These are phyloP conservation scores for Biscogniauxia sp. DNA, from an alignment of 2,329 filamentous ascomycete genomes.

Conservation along the genomic window DNA sequence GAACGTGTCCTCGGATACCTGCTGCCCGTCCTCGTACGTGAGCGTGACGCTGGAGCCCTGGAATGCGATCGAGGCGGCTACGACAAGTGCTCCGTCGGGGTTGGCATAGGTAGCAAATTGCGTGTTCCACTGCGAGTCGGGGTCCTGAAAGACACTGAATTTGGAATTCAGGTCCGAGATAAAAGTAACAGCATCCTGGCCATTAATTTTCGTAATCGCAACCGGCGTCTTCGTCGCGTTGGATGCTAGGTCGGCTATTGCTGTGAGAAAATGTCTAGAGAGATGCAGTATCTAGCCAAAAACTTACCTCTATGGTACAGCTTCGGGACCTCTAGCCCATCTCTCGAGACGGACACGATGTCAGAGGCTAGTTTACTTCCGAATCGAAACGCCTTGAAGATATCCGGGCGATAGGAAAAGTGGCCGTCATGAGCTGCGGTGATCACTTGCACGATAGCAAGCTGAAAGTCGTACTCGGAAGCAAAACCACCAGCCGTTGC, in stretches of 20 bases:
- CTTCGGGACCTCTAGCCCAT: constrained; percentile 57
- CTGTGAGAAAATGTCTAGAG: constrained; percentile 12
- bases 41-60: constrained; percentile 31
- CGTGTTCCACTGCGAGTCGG: constrained; percentile 51
- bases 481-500: constrained; percentile 41
- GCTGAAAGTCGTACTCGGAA: constrained; percentile 55
- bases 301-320: constrained; percentile 50
- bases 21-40: constrained; percentile 33
- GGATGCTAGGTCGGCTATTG: constrained; percentile 19
- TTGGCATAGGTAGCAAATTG: constrained; percentile 30
- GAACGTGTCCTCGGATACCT: constrained; percentile 25
- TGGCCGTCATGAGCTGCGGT: constrained; percentile 63
- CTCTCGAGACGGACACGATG: constrained; percentile 58
- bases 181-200: constrained; percentile 48
- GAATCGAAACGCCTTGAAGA: constrained; percentile 51
- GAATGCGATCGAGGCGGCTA: constrained; percentile 28
- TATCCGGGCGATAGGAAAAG: constrained; percentile 54
- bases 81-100: constrained; percentile 15
- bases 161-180: constrained; percentile 46
- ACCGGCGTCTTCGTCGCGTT: constrained; percentile 37
- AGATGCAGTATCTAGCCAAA: background rate
- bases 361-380: constrained; percentile 32
- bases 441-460: constrained; percentile 52
- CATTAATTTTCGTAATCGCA: constrained; percentile 55
- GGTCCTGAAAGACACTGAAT: constrained; percentile 50